Evolutionary conservation across 2,329 filamentous ascomycete species (phyloP).

Genomic region (Arachnomyces sp.): DNA sequence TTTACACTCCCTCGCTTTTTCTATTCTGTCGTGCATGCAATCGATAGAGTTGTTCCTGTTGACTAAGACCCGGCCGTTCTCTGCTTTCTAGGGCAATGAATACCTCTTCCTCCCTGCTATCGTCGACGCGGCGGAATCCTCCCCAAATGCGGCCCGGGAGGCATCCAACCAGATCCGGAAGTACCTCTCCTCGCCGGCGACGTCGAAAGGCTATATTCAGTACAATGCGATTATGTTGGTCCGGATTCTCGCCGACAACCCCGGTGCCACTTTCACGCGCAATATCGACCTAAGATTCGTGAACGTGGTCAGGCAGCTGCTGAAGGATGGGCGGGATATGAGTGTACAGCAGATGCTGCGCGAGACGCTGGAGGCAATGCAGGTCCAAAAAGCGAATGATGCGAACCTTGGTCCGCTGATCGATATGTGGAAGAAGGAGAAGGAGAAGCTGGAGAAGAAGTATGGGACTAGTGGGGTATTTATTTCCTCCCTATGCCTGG

Average conservation of each 20-base stretch:
- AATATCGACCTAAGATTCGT: conserved; percentile 83
- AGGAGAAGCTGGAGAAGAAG: conserved; percentile 54
- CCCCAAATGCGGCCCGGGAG: conserved; percentile 73
- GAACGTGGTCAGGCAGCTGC: conserved; percentile 63
- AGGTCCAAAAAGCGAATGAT: conserved; percentile 64
- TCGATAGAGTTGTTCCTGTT: conserved; percentile 5
- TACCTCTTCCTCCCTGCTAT: conserved; percentile 87
- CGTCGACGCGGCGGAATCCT: conserved; percentile 91
- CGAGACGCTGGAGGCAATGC: conserved; percentile 76
- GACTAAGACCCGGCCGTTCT: conserved; percentile 6
- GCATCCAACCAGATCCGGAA: conserved; percentile 75
- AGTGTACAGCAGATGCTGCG: conserved; percentile 78
- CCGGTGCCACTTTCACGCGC: conserved; percentile 80
- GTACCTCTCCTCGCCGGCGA: conserved; percentile 67
- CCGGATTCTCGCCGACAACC: conserved; percentile 87
- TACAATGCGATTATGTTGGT: conserved; percentile 97
- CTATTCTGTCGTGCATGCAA: conserved; percentile 22
- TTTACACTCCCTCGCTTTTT: background rate
- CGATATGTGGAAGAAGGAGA: conserved; percentile 86
- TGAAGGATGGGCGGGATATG: conserved; percentile 63
- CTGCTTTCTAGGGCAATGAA: conserved; percentile 63
- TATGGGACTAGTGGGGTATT: conserved; percentile 39
- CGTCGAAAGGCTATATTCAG: conserved; percentile 60
- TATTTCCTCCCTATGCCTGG: background rate
- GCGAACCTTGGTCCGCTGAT: conserved; percentile 63